These are phyloP conservation scores for Aspergillus udagawae DNA, from an alignment of 2,329 filamentous ascomycete genomes.

Conservation along the genomic window DNA sequence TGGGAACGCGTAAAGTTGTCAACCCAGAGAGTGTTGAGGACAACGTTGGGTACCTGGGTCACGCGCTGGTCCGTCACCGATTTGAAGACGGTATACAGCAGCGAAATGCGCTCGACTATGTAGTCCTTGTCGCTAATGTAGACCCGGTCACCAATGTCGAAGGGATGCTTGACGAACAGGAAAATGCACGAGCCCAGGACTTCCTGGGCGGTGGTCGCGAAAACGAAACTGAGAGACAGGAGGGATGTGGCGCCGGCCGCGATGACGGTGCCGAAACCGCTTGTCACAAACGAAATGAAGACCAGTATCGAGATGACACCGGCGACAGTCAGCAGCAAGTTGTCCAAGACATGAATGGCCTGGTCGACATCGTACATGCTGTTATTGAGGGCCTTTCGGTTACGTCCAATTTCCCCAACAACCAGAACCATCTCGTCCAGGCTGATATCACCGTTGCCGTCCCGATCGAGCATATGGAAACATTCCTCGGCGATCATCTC, in stretches of 20 bases:
- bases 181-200: constrained; percentile 98
- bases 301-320: constrained; percentile 77
- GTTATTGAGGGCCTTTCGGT: constrained; percentile 81
- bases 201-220: constrained; percentile 86
- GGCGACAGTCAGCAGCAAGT: constrained; percentile 76
- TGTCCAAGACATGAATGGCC: constrained; percentile 86
- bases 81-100: constrained; percentile 89
- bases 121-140: constrained; percentile 68
- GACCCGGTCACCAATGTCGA: constrained; percentile 90
- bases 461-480: constrained; percentile 75
- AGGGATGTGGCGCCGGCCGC: constrained; percentile 88
- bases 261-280: constrained; percentile 76
- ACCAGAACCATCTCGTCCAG: constrained; percentile 93
- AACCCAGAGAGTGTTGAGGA: constrained; percentile 88
- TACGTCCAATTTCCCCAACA: constrained; percentile 75
- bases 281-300: constrained; percentile 87
- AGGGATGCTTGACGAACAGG: constrained; percentile 97
- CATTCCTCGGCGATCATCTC: constrained; percentile 79
- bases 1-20: constrained; percentile 90
- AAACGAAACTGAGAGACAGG: constrained; percentile 94
- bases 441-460: constrained; percentile 90
- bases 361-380: constrained; percentile 98
- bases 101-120: constrained; percentile 87
- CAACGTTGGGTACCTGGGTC: constrained; percentile 81
- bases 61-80: constrained; percentile 77